Percentiles rank a stretch among this genome's conserved stretches.
Conservation (phyloP, 176 grass and related monocot genomes). For the Otatea glauca region DNA sequence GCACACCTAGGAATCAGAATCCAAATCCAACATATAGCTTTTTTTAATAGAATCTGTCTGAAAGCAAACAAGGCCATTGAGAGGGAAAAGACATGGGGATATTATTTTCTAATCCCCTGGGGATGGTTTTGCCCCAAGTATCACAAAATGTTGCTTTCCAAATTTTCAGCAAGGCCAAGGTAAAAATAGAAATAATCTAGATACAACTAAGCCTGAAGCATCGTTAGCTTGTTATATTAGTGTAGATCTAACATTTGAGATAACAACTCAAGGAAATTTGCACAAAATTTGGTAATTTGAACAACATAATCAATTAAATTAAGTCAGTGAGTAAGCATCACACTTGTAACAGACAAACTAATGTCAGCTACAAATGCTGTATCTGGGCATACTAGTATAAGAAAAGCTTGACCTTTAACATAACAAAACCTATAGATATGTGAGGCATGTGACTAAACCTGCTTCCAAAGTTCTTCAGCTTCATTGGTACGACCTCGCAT, state of each 20-base stretch:
- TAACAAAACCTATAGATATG: constrained; percentile 27
- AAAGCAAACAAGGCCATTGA: constrained; percentile 3
- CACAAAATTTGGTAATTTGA: constrained; percentile 3
- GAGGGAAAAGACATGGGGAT: not conserved
- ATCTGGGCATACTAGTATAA: not conserved
- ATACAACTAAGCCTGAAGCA: constrained; percentile 6
- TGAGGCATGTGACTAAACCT: constrained; percentile 57
- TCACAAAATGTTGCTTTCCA: not conserved
- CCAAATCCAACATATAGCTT: constrained; percentile 5
- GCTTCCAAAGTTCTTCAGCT: constrained; percentile 98
- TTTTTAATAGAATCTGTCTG: not conserved
- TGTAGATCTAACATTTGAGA: not conserved
- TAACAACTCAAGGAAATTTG: constrained; percentile 4
- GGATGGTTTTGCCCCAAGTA: constrained; percentile 12
- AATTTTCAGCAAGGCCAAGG: constrained; percentile 1
- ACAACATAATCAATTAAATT: constrained; percentile 3
- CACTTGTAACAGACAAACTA: constrained; percentile 5
- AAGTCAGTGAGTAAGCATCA: not conserved
- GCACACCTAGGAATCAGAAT: not conserved
- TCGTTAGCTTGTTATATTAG: not conserved
- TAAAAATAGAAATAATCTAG: not conserved
- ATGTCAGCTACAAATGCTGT: constrained; percentile 29
- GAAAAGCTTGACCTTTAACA: not conserved
- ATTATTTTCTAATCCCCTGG: constrained; percentile 16
- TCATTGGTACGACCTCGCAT: constrained; percentile 97